These are phyloP conservation scores for Candida silvicultrix DNA, from an alignment of 805 yeast genomes.

Conservation along the genomic window DNA sequence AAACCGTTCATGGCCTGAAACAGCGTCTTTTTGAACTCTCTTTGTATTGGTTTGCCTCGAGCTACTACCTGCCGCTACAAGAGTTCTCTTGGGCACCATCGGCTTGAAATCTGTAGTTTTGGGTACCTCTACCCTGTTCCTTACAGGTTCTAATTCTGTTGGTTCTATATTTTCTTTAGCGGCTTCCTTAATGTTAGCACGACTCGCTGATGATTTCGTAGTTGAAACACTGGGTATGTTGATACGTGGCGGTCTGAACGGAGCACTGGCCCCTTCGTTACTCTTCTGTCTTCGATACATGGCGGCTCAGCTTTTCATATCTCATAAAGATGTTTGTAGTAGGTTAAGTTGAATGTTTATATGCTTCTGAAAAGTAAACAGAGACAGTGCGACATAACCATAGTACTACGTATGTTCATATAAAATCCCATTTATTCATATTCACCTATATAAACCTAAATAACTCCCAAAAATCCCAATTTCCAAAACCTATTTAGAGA, in stretches of 20 bases:
- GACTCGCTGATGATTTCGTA: too few species aligned
- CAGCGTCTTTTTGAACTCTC: not conserved
- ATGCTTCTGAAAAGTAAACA: not conserved
- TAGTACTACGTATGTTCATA: too few species aligned
- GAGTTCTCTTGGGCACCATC: not conserved
- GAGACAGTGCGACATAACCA: not conserved
- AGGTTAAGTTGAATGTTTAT: too few species aligned
- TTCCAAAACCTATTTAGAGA: too few species aligned
- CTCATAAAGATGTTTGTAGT: too few species aligned
- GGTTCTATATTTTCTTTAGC: not conserved
- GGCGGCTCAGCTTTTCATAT: too few species aligned
- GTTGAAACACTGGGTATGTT: not conserved
- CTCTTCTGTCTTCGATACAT: constrained; percentile 11
- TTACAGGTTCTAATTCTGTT: not conserved
- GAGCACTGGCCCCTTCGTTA: constrained; percentile 3
- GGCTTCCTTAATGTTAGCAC: not conserved
- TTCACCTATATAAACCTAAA: too few species aligned
- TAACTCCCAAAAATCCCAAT: too few species aligned
- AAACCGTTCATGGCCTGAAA: not conserved
- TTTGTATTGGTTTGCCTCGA: too few species aligned
- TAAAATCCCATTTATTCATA: too few species aligned
- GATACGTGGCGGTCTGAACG: constrained; percentile 15
- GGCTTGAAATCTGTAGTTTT: not conserved
- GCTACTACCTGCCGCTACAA: not conserved
- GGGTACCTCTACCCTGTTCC: too few species aligned